These are phyloP conservation scores for Pontederia crassipes DNA, from an alignment of 176 grass and related monocot genomes.

Conservation along the genomic window DNA sequence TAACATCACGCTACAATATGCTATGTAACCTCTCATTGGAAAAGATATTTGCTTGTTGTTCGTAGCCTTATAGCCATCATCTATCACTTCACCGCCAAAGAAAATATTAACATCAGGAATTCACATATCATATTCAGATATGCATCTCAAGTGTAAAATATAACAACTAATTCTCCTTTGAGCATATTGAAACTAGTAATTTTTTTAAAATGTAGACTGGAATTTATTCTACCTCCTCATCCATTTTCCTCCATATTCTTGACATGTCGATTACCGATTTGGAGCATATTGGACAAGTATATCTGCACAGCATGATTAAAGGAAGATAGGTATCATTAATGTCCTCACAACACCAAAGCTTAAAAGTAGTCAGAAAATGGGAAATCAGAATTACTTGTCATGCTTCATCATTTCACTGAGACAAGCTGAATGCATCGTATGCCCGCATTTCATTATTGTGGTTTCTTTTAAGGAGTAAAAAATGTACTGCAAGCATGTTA, in stretches of 20 bases:
- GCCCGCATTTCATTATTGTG: conserved; percentile 70
- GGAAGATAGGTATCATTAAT: neutral
- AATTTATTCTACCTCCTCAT: conserved; percentile 46
- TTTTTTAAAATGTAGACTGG: no score
- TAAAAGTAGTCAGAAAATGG: conserved; percentile 18
- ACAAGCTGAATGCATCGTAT: conserved; percentile 76
- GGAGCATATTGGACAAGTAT: conserved; percentile 77
- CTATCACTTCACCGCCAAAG: no score
- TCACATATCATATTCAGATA: no score
- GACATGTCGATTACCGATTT: conserved; percentile 71
- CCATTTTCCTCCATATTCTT: conserved; percentile 53
- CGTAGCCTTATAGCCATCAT: no score
- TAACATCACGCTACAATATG: no score
- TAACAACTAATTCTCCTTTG: no score
- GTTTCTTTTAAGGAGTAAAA: conserved; percentile 79
- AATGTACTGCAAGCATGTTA: conserved; percentile 41
- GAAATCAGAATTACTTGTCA: conserved; percentile 53
- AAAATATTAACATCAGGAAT: no score
- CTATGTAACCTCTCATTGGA: no score
- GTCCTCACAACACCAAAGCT: conserved; percentile 1
- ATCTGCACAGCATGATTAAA: conserved; percentile 31
- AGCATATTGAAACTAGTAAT: no score
- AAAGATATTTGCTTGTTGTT: no score
- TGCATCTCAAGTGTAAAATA: no score
- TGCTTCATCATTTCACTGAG: conserved; percentile 85